These are phyloP conservation scores for Xylogone sp. DNA, from an alignment of 2,329 filamentous ascomycete genomes.

Conservation along the genomic window DNA sequence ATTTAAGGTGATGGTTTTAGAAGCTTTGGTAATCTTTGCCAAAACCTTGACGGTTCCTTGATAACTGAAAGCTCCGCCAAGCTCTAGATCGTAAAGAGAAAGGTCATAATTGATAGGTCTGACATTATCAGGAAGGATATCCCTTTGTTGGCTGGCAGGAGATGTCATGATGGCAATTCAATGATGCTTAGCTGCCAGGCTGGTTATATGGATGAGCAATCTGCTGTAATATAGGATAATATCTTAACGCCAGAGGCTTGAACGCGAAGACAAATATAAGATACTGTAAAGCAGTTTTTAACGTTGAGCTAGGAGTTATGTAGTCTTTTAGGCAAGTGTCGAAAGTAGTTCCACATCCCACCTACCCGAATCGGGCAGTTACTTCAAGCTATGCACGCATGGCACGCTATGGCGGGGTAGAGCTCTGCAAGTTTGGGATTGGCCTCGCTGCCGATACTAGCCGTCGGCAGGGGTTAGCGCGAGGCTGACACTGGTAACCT, in stretches of 20 bases:
- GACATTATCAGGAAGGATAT: constrained; percentile 59
- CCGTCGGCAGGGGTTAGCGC: not conserved
- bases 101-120: constrained; percentile 85
- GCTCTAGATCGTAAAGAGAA: constrained; percentile 74
- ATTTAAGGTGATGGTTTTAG: constrained; percentile 79
- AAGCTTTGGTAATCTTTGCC: constrained; percentile 65
- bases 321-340: not conserved
- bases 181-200: not conserved
- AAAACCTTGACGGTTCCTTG: constrained; percentile 82
- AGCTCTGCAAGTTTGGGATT: not conserved
- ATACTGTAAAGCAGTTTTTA: too few species aligned
- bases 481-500: too few species aligned
- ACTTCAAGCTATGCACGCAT: too few species aligned
- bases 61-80: constrained; percentile 68
- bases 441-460: not conserved
- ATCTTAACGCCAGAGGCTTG: too few species aligned
- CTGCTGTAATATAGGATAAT: too few species aligned
- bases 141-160: constrained; percentile 52
- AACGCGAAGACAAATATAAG: too few species aligned
- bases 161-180: constrained; percentile 15
- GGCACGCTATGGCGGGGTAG: not conserved
- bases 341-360: not conserved
- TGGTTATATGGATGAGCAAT: not conserved
- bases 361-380: not conserved
- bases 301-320: too few species aligned